phyloP scores from a whole-genome alignment of 768 basidiomycete genomes.

The Agaricus subrufescens region DNA sequence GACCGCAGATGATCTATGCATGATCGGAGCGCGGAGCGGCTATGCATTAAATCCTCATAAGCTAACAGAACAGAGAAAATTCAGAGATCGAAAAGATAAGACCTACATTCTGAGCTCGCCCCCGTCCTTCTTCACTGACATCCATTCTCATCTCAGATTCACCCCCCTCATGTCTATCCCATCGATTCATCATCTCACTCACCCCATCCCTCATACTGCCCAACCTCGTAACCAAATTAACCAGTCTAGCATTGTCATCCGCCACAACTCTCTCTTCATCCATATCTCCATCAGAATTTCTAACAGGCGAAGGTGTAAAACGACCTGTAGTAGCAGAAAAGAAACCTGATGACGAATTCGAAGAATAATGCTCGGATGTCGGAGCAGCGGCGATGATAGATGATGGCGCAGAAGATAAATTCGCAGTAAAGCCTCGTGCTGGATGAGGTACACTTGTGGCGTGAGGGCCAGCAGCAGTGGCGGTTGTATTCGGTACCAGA shows the following conservation, averaged over 20 bases:
- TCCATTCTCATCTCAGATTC: background rate
- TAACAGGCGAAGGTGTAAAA: background rate
- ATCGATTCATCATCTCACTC: background rate
- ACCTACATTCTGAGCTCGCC: background rate
- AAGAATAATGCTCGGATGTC: constrained; percentile 1
- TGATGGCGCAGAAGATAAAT: background rate
- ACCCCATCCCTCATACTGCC: background rate
- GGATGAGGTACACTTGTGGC: background rate
- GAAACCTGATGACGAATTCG: constrained; percentile 3
- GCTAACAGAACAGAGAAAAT: background rate
- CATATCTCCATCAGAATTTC: background rate
- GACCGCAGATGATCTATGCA: background rate
- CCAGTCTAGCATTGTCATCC: background rate
- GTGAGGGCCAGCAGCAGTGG: background rate
- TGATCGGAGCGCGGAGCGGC: background rate
- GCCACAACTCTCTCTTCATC: background rate
- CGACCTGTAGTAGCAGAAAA: background rate
- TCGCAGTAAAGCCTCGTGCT: background rate
- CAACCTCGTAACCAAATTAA: constrained; percentile 1
- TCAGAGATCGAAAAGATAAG: background rate
- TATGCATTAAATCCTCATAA: background rate
- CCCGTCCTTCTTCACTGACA: background rate
- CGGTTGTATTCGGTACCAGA: background rate
- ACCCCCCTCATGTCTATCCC: background rate
- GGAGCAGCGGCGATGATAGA: background rate